phyloP scores from a whole-genome alignment of 805 yeast species.

The Candida quercuum region DNA sequence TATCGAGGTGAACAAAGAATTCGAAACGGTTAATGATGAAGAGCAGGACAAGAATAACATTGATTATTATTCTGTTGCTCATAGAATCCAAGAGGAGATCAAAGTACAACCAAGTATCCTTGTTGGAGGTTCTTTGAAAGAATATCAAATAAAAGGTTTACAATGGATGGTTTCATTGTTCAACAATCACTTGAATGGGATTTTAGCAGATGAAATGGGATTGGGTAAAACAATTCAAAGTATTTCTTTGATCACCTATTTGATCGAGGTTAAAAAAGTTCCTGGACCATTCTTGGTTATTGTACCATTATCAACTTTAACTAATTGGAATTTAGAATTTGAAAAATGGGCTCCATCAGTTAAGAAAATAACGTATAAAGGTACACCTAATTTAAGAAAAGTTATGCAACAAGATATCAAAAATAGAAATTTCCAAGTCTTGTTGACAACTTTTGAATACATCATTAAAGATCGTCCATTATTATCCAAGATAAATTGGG shows the following conservation, averaged over 20 bases:
- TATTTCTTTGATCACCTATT: conserved; percentile 68
- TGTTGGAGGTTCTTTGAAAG: conserved; percentile 76
- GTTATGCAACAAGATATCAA: conserved; percentile 58
- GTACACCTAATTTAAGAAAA: conserved; percentile 69
- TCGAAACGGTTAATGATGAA: conserved; percentile 28
- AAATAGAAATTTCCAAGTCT: conserved; percentile 66
- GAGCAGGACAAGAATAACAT: conserved; percentile 52
- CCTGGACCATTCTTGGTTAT: conserved; percentile 71
- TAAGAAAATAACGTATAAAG: conserved; percentile 69
- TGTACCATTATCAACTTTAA: conserved; percentile 78
- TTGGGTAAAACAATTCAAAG: conserved; percentile 91
- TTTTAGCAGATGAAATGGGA: conserved; percentile 99
- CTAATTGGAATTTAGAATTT: conserved; percentile 82
- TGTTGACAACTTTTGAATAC: conserved; percentile 79
- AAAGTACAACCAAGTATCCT: conserved; percentile 61
- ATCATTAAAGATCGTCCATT: conserved; percentile 73
- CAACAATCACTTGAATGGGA: conserved; percentile 94
- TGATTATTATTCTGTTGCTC: conserved; percentile 82
- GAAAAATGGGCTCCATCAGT: conserved; percentile 87
- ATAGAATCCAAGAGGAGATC: conserved; percentile 62
- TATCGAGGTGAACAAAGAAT: too few species aligned
- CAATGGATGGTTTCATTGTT: conserved; percentile 99
- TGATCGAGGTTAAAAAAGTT: conserved; percentile 60
- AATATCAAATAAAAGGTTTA: conserved; percentile 84
- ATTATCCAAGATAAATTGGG: conserved; percentile 64